phyloP scores from a whole-genome alignment of 306 rosid genomes.

The Fragaria ananassa region DNA sequence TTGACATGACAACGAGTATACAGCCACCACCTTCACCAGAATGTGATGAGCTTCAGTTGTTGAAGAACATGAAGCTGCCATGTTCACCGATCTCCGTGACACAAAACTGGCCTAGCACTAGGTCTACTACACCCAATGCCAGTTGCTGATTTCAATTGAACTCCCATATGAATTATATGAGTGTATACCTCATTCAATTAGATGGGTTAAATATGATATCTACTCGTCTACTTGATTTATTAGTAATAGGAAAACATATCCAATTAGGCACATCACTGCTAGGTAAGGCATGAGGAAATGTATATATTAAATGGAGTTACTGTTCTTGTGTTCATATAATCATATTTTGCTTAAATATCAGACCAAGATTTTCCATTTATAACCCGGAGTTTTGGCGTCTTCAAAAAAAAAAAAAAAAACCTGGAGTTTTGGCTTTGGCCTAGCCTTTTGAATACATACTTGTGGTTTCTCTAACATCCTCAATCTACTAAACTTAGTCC shows the following conservation, averaged over 20 bases:
- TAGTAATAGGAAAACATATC: constrained; percentile 2
- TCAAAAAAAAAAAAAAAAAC: too few species aligned
- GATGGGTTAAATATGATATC: constrained; percentile 6
- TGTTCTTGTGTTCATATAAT: not conserved
- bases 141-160: constrained; percentile 23
- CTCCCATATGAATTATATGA: not conserved
- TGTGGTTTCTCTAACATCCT: not conserved
- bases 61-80: not conserved
- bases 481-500: not conserved
- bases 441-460: not conserved
- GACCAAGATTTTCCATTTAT: not conserved
- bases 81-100: constrained; percentile 42
- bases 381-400: not conserved
- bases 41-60: constrained; percentile 1
- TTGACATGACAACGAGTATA: not conserved
- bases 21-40: constrained; percentile 23
- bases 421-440: not conserved
- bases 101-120: constrained; percentile 37
- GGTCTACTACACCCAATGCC: constrained; percentile 30
- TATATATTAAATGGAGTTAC: not conserved
- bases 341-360: not conserved
- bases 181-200: not conserved
- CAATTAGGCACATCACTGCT: constrained; percentile 2
- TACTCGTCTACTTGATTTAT: not conserved
- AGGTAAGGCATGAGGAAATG: constrained; percentile 3